Evolutionary conservation across 2,329 filamentous ascomycete genomes (phyloP), one percentile per base, ranked within the genome.

Genomic region (Beauveria pseudobassiana): DNA sequence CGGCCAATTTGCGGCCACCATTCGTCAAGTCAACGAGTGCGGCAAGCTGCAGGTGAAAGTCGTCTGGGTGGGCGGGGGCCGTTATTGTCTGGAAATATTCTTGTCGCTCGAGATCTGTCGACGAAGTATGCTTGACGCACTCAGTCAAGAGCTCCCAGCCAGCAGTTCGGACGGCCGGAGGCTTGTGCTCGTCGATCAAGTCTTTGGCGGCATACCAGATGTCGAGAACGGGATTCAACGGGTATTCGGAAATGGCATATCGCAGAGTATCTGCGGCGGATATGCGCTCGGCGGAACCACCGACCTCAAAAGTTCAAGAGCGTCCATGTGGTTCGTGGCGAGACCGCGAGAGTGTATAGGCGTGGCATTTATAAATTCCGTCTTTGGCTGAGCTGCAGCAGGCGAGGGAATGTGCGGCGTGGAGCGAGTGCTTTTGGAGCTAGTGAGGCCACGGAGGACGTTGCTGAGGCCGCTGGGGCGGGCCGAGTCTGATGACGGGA

Each of bases 161-260:
- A n/a, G 83, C 81, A 54, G 75, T 74, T 28, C 87, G 81, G 65
- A 81, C 80, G 30, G 78, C 72, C 5, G 70, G 70, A n/a, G 83
- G 72, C 60, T 87, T 86, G 24, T 75, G 71, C 7, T 80, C 73
- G 30, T 87, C 79, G 63, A 89, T 84, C 63, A 89, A 75, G 67
- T 89, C 86, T 69, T 86, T 87, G 51, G 80, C 85, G 16, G 84
- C 83, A 65, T 85, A 81, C 84, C 87, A 89, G 62, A 89, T 86
- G 51, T 84, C 82, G 54, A 84, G 75, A 14, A 86, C 80, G 6
- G 82, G 80, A 62, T 80, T 82, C 30, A 87, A 73, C 5, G 85
- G 82, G 67, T 84, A 85, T 64, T 87, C 83, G 38, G 79, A 73
- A 40, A 88, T 78, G 62, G 81, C 78, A 67, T 78, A 74, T 48